Evolutionary conservation across 2,329 filamentous ascomycete genomes (phyloP).

Genomic region (Cladosporium sphaerospermum): DNA sequence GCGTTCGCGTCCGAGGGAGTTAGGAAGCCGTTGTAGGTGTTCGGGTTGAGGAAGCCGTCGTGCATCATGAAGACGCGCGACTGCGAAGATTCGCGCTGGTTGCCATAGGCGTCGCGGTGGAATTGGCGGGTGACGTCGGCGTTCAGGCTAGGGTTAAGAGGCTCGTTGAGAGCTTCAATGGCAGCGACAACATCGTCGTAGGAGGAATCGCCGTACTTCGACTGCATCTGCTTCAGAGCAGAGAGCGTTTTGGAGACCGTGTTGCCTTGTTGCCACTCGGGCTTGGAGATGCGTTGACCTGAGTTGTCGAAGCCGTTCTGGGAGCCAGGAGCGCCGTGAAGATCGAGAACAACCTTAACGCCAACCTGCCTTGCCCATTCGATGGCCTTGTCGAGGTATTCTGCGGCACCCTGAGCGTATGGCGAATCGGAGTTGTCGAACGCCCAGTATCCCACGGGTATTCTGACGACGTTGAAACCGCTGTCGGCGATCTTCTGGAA

Average conservation of each 20-base stretch:
- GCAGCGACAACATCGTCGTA: constrained; percentile 43
- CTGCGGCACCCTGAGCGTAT: constrained; percentile 45
- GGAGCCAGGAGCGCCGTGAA: constrained; percentile 59
- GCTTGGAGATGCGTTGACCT: constrained; percentile 38
- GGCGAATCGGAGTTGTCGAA: constrained; percentile 46
- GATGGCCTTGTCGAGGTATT: constrained; percentile 51
- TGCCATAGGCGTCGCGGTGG: constrained; percentile 49
- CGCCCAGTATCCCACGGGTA: constrained; percentile 56
- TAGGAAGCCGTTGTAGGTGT: constrained; percentile 57
- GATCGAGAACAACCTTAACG: constrained; percentile 58
- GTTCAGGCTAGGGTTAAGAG: constrained; percentile 41
- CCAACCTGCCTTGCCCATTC: constrained; percentile 49
- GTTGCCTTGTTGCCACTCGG: constrained; percentile 42
- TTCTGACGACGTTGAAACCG: constrained; percentile 54
- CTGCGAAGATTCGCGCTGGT: constrained; percentile 28
- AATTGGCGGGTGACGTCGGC: constrained; percentile 46
- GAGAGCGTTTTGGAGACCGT: constrained; percentile 47
- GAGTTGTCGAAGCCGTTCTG: constrained; percentile 66
- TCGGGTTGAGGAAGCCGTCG: constrained; percentile 50
- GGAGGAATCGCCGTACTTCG: constrained; percentile 30
- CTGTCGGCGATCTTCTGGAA: constrained; percentile 52
- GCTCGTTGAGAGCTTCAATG: constrained; percentile 45
- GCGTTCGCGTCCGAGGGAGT: constrained; percentile 44
- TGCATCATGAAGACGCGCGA: constrained; percentile 49
- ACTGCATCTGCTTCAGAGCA: constrained; percentile 52